Evolutionary conservation across 75 land plant species (phyloP).

Genomic region (Adiantum capillusveneris): DNA sequence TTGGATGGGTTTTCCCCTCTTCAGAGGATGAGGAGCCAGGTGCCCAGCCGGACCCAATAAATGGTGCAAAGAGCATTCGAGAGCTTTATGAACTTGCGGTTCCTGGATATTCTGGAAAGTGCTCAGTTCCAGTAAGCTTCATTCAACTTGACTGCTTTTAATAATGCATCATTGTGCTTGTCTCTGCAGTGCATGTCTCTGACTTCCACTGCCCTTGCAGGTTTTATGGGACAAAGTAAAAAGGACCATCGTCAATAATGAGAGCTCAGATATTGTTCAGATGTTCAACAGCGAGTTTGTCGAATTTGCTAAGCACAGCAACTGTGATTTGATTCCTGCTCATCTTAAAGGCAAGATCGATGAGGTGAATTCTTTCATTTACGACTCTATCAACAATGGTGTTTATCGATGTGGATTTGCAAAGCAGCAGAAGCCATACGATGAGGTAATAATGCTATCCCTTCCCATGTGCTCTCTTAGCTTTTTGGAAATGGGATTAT

Average conservation of each 20-base stretch:
- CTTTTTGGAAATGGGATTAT: too few relatives aligned
- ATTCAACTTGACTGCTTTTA: too few relatives aligned
- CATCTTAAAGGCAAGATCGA: conserved; percentile 48
- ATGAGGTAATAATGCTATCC: too few relatives aligned
- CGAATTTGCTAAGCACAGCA: conserved; percentile 60
- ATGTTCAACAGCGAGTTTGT: conserved; percentile 86
- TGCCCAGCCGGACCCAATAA: conserved; percentile 53
- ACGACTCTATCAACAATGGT: conserved; percentile 65
- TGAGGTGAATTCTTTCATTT: conserved; percentile 67
- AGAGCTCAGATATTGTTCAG: conserved; percentile 75
- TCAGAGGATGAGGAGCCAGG: conserved; percentile 51
- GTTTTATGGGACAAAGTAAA: conserved; percentile 84
- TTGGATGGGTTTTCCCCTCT: conserved; percentile 77
- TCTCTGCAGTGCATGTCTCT: too few relatives aligned
- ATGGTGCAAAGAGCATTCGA: conserved; percentile 57
- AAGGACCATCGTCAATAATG: conserved; percentile 75
- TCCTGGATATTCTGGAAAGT: conserved; percentile 56
- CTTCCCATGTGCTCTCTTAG: too few relatives aligned
- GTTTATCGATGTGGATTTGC: conserved; percentile 93
- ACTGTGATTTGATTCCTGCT: conserved; percentile 59
- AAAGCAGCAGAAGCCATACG: conserved; percentile 57
- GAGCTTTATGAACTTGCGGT: conserved; percentile 75
- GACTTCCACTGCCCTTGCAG: too few relatives aligned
- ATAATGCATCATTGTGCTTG: too few relatives aligned
- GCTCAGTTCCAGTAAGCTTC: conserved; percentile 55